Evolutionary conservation across 306 rosid species (phyloP).

Genomic region (Leucaena leucocephala): DNA sequence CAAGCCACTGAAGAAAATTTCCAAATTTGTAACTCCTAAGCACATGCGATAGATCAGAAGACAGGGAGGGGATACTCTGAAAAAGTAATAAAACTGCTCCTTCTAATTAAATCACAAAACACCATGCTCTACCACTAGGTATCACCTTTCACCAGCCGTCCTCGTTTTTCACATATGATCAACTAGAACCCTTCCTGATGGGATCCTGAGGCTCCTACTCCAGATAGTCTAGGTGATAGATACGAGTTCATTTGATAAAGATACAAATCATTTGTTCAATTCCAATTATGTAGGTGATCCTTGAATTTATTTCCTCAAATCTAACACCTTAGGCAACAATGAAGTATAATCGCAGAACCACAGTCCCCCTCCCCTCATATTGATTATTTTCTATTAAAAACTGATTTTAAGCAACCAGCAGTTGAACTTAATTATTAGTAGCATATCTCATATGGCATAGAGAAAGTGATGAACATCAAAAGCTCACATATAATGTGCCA

Average conservation of each 20-base stretch:
- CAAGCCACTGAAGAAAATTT: neutral
- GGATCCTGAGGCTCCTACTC: slow-evolving; percentile 17
- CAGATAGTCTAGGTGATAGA: neutral
- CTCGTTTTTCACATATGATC: neutral
- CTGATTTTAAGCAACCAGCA: neutral
- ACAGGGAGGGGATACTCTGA: no score
- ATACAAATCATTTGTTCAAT: neutral
- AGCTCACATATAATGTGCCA: neutral
- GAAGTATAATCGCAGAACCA: neutral
- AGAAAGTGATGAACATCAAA: neutral
- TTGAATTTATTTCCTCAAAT: neutral
- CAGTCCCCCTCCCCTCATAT: neutral
- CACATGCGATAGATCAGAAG: neutral
- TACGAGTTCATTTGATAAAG: neutral
- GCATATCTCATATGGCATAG: neutral
- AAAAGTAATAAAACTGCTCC: slow-evolving; percentile 5
- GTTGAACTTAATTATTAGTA: slow-evolving; percentile 3
- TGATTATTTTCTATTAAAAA: neutral
- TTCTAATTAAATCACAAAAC: slow-evolving; percentile 18
- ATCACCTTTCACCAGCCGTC: neutral
- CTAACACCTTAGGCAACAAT: neutral
- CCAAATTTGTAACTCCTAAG: slow-evolving; percentile 2
- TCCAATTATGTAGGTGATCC: neutral
- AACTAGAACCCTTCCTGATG: slow-evolving; percentile 9
- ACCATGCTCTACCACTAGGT: neutral